Evolutionary conservation across 352 stramenopile species (phyloP), one percentile per base, ranked within the genome.

Genomic region (Globisporangium iwayamae): DNA sequence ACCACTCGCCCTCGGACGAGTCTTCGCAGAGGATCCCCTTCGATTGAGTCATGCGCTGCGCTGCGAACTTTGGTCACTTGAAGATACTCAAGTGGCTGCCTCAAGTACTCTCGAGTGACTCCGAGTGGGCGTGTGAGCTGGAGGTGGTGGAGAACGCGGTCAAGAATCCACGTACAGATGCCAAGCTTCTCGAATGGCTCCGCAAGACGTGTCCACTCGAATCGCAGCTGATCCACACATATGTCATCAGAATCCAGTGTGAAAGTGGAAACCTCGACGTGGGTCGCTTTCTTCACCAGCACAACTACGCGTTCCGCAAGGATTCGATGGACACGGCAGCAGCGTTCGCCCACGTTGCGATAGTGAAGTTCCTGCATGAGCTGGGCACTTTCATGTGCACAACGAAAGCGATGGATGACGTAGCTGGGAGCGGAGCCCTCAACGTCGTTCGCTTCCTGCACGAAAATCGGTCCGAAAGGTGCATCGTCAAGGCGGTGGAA

Each of bases 61-160:
- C 52, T 8, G 32, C 52, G 52, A 46, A 32, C 52, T 58, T 43
- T 28, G 56, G 56, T 0, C 22, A 28, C 4, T 22, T 62, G 0
- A 39, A 62, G 39, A 45, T 62, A 39, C 43, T 62, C 18, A 62
- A 62, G 20, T 62, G 56, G 56, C 0, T 62, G 56, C 22, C 52
- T 18, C 39, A 20, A 25, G 41, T 25, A 18, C 43, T 50, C 18
- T 50, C 43, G 22, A 50, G 16, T 8, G 18, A 50, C 22, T 18
- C 18, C 18, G 18, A 20, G 9, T 50, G 43, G 43, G 28, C 43
- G 5, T 22, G 45, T 18, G 14, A 39, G 4, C 13, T 56, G 16
- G 46, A 63, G 25, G 4, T 63, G 46, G 22, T 50, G 43, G 43
- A 22, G 43, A 50, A 8, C 18, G 18, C 16, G 14, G 22, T 50